phyloP scores from a whole-genome alignment of 2,329 filamentous ascomycete species.

The Tolypocladium album region DNA sequence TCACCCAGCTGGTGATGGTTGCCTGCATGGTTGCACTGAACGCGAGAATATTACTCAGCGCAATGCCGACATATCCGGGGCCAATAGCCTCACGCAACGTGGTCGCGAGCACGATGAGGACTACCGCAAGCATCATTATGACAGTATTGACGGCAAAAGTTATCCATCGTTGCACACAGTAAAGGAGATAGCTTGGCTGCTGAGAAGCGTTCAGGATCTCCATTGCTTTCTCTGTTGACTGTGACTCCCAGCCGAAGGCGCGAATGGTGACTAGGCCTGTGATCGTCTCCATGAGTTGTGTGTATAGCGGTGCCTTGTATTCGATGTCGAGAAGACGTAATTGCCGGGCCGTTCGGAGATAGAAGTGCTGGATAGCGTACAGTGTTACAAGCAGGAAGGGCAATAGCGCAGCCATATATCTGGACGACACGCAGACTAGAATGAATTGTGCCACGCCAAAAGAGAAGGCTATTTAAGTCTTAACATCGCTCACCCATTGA shows the following conservation, averaged over 20 bases:
- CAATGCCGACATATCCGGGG: conserved; percentile 19
- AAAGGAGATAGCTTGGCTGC: conserved; percentile 30
- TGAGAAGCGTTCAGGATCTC: conserved; percentile 40
- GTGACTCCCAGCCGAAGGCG: conserved; percentile 39
- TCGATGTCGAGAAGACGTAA: conserved; percentile 48
- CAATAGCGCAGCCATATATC: conserved; percentile 34
- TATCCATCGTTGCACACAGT: conserved; percentile 49
- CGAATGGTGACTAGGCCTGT: conserved; percentile 42
- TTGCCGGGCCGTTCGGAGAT: conserved; percentile 48
- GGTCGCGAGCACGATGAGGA: conserved; percentile 35
- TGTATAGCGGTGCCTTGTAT: conserved; percentile 43
- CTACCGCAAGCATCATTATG: conserved; percentile 34
- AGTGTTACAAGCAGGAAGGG: conserved; percentile 33
- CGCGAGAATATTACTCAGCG: conserved; percentile 16
- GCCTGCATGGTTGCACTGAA: conserved; percentile 19
- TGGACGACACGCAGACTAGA: conserved; percentile 21
- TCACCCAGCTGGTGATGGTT: conserved; percentile 23
- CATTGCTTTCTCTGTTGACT: conserved; percentile 12
- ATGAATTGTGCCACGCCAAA: conserved; percentile 1
- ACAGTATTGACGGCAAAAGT: conserved; percentile 36
- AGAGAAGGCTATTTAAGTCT: not conserved
- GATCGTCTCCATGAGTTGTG: conserved; percentile 43
- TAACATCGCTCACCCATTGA: not conserved
- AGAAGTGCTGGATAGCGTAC: conserved; percentile 41
- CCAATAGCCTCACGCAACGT: conserved; percentile 17